Conservation (phyloP, 371 early-diverging fungal species). For the Mucor racemosus region DNA sequence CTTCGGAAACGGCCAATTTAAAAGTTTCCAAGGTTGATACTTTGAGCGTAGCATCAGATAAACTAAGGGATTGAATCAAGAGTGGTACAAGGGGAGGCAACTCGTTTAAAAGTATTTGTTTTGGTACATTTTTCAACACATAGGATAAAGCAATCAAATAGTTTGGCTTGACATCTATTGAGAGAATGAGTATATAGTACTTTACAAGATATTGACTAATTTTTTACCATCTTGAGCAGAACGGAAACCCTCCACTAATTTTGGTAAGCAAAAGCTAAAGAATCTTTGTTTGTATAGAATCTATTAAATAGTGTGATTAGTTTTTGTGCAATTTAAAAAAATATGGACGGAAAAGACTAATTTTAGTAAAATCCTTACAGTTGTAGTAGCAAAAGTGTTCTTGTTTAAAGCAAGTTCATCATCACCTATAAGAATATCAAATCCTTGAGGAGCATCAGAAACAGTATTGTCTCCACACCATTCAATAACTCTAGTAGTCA, state of each 20-base stretch:
- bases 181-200: background rate
- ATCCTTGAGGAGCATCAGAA: constrained; percentile 68
- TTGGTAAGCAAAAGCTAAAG: constrained; percentile 76
- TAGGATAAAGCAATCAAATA: constrained; percentile 84
- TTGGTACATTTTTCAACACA: constrained; percentile 80
- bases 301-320: constrained; percentile 38
- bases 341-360: background rate
- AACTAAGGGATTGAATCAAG: constrained; percentile 68
- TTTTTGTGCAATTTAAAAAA: background rate
- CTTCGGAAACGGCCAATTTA: constrained; percentile 63
- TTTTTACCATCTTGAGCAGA: constrained; percentile 13
- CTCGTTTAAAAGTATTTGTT: constrained; percentile 79
- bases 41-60: constrained; percentile 68
- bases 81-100: constrained; percentile 77
- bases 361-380: constrained; percentile 41
- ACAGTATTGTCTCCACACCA: constrained; percentile 51
- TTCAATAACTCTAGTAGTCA: constrained; percentile 63
- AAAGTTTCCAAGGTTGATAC: constrained; percentile 81
- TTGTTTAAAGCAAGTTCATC: constrained; percentile 72
- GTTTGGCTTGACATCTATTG: constrained; percentile 59
- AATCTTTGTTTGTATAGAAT: constrained; percentile 84
- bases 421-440: constrained; percentile 72
- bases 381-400: constrained; percentile 68
- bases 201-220: background rate
- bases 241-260: constrained; percentile 69